A percentile compares a stretch with the other conserved stretches of the same genome.
These are phyloP conservation scores for Fusarium sp. DNA, from an alignment of 2,329 filamentous ascomycete species.

Conservation along the genomic window DNA sequence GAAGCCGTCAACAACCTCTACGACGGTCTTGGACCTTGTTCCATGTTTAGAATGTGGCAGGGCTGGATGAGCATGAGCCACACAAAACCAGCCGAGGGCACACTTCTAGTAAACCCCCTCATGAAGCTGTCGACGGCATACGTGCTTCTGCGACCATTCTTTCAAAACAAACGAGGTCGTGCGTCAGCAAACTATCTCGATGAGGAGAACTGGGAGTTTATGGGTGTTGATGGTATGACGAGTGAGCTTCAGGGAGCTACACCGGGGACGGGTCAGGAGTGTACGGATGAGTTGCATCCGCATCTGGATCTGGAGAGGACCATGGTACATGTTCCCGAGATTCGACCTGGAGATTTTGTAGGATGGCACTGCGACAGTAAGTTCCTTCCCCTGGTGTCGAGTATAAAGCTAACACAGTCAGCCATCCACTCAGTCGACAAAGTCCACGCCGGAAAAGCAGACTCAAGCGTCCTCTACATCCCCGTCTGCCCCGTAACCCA, in stretches of 20 bases:
- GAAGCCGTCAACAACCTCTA: conserved; percentile 80
- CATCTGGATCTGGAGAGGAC: conserved; percentile 74
- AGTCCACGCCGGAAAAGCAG: conserved; percentile 75
- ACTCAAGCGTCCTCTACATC: conserved; percentile 91
- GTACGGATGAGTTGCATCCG: conserved; percentile 75
- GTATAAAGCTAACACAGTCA: conserved; percentile 26
- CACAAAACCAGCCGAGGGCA: conserved; percentile 81
- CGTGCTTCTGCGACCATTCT: conserved; percentile 85
- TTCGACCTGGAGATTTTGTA: conserved; percentile 81
- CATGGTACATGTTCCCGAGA: conserved; percentile 77
- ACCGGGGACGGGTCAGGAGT: conserved; percentile 77
- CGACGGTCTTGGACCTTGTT: conserved; percentile 83
- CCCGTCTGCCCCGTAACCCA: conserved; percentile 86
- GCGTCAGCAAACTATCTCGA: conserved; percentile 55
- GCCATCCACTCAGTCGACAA: conserved; percentile 86
- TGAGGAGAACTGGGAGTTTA: conserved; percentile 70
- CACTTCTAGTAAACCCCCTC: conserved; percentile 84
- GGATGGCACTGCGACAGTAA: conserved; percentile 85
- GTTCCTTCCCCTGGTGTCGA: conserved; percentile 13
- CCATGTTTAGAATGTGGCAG: conserved; percentile 89
- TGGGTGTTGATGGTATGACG: conserved; percentile 57
- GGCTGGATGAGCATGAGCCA: conserved; percentile 86
- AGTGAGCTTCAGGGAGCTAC: conserved; percentile 77
- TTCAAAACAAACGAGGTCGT: conserved; percentile 62
- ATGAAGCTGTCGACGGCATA: conserved; percentile 82